A percentile compares a stretch with the other conserved stretches of the same genome.
Evolutionary conservation across 2,329 filamentous ascomycete genomes (phyloP).

Genomic region (Penicillium sp.): DNA sequence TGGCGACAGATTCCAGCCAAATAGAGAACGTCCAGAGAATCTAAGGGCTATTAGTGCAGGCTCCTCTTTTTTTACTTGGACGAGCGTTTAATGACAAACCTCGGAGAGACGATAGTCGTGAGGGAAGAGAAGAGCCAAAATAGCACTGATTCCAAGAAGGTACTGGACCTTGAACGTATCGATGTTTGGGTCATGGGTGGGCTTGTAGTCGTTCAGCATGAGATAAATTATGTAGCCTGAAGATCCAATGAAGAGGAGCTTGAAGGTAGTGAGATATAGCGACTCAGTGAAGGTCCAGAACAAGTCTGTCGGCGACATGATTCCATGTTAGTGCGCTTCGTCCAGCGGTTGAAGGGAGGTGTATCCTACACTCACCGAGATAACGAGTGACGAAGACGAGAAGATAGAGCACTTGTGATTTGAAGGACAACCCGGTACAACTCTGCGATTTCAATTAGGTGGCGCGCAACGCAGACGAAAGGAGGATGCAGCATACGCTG

Average conservation of each 20-base stretch:
- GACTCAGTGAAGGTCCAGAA: conserved; percentile 79
- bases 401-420: conserved; percentile 93
- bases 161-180: conserved; percentile 98
- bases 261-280: conserved; percentile 91
- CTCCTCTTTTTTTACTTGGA: not conserved
- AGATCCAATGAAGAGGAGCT: conserved; percentile 87
- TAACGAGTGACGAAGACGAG: conserved; percentile 93
- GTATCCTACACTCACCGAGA: conserved; percentile 57
- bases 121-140: conserved; percentile 78
- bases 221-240: conserved; percentile 95
- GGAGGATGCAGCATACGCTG: conserved; percentile 61
- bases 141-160: conserved; percentile 74
- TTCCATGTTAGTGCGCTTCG: not conserved
- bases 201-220: conserved; percentile 97
- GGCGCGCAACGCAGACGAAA: not conserved
- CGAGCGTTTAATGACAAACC: conserved; percentile 37
- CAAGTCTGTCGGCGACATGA: conserved; percentile 57
- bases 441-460: conserved; percentile 57
- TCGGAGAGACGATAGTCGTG: conserved; percentile 77
- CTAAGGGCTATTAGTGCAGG: conserved; percentile 42
- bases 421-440: conserved; percentile 97
- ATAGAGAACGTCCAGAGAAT: conserved; percentile 97
- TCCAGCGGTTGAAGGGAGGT: not conserved
- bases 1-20: conserved; percentile 95
- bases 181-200: conserved; percentile 92